Evolutionary conservation across 108 stramenopile genomes (phyloP).

Genomic region (Parietichytrium sp.): DNA sequence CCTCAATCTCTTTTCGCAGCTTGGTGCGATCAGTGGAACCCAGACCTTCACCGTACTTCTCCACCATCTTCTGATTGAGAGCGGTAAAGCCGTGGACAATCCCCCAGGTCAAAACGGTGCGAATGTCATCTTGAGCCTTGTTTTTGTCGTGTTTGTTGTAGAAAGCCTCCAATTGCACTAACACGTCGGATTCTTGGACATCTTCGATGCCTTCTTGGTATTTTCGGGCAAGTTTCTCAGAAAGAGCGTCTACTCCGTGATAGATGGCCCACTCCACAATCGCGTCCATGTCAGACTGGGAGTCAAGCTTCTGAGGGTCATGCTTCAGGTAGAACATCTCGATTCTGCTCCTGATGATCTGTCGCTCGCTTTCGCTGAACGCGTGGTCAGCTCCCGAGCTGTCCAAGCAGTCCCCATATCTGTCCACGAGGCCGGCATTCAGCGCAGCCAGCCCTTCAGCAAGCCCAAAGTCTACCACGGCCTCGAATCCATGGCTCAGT

Average conservation of each 20-base stretch:
- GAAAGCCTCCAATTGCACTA: conserved; percentile 25
- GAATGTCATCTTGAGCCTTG: conserved; percentile 14
- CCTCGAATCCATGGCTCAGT: neutral
- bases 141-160: neutral
- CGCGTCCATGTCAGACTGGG: conserved; percentile 19
- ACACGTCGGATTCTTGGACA: neutral
- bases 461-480: neutral
- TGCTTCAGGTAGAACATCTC: conserved; percentile 38
- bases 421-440: neutral
- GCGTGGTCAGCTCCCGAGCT: neutral
- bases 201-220: conserved; percentile 12
- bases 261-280: conserved; percentile 27
- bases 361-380: neutral
- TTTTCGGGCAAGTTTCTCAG: neutral
- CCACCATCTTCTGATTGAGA: conserved; percentile 7
- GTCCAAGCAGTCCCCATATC: conserved; percentile 24
- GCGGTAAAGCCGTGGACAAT: conserved; percentile 35
- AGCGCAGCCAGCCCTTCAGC: conserved; percentile 38
- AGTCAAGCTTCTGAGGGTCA: conserved; percentile 13
- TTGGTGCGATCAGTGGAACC: conserved; percentile 30
- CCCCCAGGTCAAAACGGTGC: conserved; percentile 31
- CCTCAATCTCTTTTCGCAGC: neutral
- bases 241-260: conserved; percentile 19
- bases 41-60: conserved; percentile 20
- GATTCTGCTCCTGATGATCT: conserved; percentile 1